phyloP scores from a whole-genome alignment of 805 yeast species.

The Komagataella pastoris region DNA sequence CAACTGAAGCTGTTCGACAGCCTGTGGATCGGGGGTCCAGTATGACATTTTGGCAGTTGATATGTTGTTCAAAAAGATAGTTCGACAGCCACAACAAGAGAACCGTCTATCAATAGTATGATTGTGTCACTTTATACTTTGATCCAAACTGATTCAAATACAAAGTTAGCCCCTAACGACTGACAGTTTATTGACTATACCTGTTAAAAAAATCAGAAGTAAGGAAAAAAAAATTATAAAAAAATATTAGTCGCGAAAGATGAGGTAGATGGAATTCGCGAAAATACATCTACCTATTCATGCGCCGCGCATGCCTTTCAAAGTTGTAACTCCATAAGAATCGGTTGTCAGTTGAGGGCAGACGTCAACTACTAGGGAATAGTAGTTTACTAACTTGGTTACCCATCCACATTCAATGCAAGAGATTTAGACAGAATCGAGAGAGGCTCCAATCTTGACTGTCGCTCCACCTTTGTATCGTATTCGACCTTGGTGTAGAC shows the following conservation, averaged over 20 bases:
- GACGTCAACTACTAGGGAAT: too few relatives aligned
- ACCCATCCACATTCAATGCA: too few relatives aligned
- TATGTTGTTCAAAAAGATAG: not conserved
- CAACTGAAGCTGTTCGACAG: constrained; percentile 48
- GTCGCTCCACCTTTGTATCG: too few relatives aligned
- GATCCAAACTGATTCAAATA: not conserved
- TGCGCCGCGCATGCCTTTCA: not conserved
- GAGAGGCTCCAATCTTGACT: too few relatives aligned
- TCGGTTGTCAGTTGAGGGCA: not conserved
- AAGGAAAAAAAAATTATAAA: not conserved
- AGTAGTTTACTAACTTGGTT: too few relatives aligned
- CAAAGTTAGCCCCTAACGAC: not conserved
- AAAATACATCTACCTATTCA: not conserved
- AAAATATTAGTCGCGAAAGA: not conserved
- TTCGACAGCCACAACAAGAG: not conserved
- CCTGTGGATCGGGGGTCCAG: constrained; percentile 60
- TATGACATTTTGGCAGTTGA: constrained; percentile 18
- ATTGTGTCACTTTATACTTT: not conserved
- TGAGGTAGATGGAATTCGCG: not conserved
- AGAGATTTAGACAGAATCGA: too few relatives aligned
- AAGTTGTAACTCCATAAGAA: too few relatives aligned
- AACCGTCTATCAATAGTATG: not conserved
- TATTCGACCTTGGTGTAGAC: too few relatives aligned
- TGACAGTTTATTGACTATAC: not conserved
- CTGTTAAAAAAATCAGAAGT: not conserved